Conservation (phyloP, 2,329 filamentous ascomycete species). For the Coniochaeta sp. region DNA sequence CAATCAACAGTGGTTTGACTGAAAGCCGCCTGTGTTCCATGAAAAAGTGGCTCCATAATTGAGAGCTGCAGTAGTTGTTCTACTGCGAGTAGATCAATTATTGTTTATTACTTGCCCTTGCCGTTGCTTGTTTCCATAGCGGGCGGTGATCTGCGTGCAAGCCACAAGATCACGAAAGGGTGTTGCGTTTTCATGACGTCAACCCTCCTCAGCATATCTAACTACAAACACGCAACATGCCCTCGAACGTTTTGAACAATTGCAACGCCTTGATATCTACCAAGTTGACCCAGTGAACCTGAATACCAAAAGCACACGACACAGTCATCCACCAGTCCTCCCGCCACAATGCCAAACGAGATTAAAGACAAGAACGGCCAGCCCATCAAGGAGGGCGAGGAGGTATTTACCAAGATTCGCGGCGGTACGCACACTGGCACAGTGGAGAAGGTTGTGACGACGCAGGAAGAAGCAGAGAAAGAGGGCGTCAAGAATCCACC, state of each 20-base stretch:
- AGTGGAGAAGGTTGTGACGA: constrained; percentile 28
- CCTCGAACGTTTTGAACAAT: neutral
- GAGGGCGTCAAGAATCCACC: constrained; percentile 31
- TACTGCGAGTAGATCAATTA: no score
- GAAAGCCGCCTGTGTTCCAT: no score
- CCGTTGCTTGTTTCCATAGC: neutral
- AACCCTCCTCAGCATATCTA: neutral
- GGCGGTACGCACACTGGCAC: constrained; percentile 31
- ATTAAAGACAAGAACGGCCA: constrained; percentile 27
- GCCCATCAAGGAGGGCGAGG: constrained; percentile 28
- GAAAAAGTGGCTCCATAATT: no score
- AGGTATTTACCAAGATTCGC: constrained; percentile 29
- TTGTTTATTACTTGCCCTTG: neutral
- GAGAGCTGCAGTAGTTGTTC: neutral
- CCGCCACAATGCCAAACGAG: constrained; percentile 12
- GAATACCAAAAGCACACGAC: neutral
- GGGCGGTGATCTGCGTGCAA: neutral
- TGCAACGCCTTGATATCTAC: neutral
- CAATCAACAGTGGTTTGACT: no score
- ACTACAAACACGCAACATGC: neutral
- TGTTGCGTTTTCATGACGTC: neutral
- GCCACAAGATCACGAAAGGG: neutral
- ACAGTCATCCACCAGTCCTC: neutral
- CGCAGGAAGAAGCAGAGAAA: constrained; percentile 24
- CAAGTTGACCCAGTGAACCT: neutral